Evolutionary conservation across 2,329 filamentous ascomycete species (phyloP).

Genomic region (Triangularia verruculosa): DNA sequence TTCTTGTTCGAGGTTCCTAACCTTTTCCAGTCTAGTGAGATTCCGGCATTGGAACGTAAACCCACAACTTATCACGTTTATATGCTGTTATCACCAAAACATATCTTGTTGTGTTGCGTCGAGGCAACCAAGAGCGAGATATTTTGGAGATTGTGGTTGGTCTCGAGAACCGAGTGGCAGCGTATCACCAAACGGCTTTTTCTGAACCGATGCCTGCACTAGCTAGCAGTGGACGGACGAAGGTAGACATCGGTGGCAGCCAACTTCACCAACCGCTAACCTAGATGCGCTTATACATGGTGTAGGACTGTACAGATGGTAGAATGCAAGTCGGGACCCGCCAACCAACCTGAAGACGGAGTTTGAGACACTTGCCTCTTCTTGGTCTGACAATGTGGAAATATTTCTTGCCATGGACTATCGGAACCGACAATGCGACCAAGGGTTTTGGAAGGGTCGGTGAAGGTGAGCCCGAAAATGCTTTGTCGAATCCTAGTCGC

Average conservation of each 20-base stretch:
- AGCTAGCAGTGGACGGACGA: background rate
- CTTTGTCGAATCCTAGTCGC: background rate
- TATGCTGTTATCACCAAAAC: background rate
- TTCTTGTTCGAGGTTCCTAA: background rate
- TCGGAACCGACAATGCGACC: background rate
- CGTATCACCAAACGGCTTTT: background rate
- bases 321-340: constrained; percentile 4
- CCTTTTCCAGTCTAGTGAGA: background rate
- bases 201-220: background rate
- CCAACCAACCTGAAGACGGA: background rate
- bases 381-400: background rate
- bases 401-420: background rate
- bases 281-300: background rate
- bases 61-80: background rate
- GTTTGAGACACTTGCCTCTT: constrained; percentile 2
- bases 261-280: background rate
- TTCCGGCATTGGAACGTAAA: background rate
- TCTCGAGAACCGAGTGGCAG: background rate
- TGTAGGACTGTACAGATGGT: background rate
- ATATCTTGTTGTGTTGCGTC: background rate
- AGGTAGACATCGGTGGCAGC: background rate
- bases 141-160: background rate
- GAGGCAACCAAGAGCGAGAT: background rate
- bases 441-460: background rate
- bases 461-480: background rate